Percentiles rank a stretch among this genome's conserved stretches.
These are phyloP conservation scores for Lodderomyces orthopsilosis DNA, from an alignment of 1,139 yeast species.

Conservation along the genomic window DNA sequence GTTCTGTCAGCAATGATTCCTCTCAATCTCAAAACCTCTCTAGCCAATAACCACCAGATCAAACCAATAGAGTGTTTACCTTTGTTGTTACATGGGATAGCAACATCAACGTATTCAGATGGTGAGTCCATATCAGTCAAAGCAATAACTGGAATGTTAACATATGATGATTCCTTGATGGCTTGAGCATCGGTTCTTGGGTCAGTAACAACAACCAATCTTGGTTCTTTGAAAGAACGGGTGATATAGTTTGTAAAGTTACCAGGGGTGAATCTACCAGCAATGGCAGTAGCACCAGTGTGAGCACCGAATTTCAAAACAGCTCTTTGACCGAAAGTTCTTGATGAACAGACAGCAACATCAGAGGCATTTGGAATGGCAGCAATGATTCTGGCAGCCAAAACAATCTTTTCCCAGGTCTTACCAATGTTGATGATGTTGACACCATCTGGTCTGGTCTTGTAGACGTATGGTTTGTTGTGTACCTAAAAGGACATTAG, in stretches of 20 bases:
- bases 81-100: slow-evolving; percentile 99
- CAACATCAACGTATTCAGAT: slow-evolving; percentile 98
- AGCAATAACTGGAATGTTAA: slow-evolving; percentile 99
- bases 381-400: slow-evolving; percentile 99
- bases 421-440: slow-evolving; percentile 97
- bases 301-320: slow-evolving; percentile 99
- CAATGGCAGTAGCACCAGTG: slow-evolving; percentile 99
- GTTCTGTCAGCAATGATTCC: slow-evolving; percentile 97
- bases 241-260: slow-evolving; percentile 99
- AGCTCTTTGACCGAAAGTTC: slow-evolving; percentile 99
- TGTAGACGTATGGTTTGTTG: slow-evolving; percentile 99
- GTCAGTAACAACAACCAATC: slow-evolving; percentile 98
- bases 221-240: slow-evolving; percentile 99
- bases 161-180: slow-evolving; percentile 99
- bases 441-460: slow-evolving; percentile 99
- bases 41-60: slow-evolving; percentile 98
- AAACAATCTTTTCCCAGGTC: slow-evolving; percentile 99
- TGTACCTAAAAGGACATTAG: slow-evolving; percentile 63
- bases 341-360: slow-evolving; percentile 98
- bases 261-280: slow-evolving; percentile 99
- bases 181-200: slow-evolving; percentile 99
- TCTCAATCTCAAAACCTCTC: slow-evolving; percentile 99
- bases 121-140: slow-evolving; percentile 99
- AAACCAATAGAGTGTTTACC: slow-evolving; percentile 99
- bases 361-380: slow-evolving; percentile 98